phyloP scores from a whole-genome alignment of 495 filamentous ascomycete genomes.

The Hypoxylon perforatum region DNA sequence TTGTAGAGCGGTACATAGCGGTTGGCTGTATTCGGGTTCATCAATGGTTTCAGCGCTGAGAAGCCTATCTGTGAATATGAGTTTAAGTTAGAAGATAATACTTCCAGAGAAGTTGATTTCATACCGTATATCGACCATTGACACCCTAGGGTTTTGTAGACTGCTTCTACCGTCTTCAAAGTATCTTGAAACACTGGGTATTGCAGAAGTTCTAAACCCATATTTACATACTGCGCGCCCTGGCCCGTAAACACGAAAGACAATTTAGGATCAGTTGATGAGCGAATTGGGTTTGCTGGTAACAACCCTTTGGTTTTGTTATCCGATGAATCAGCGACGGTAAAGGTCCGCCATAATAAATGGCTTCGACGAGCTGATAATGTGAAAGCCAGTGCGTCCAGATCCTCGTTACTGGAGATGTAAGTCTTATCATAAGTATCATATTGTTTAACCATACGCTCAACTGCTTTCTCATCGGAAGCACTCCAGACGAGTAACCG shows the following conservation, averaged over 20 bases:
- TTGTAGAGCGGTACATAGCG: slow-evolving; percentile 58
- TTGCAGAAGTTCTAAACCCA: slow-evolving; percentile 58
- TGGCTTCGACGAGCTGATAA: too few species aligned
- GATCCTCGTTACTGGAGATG: not conserved
- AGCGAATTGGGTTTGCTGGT: not conserved
- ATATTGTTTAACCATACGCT: slow-evolving; percentile 4
- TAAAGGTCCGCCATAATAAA: too few species aligned
- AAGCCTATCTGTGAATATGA: slow-evolving; percentile 11
- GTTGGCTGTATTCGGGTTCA: slow-evolving; percentile 47
- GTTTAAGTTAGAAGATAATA: too few species aligned
- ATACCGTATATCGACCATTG: slow-evolving; percentile 41
- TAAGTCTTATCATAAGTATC: not conserved
- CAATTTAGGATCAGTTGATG: slow-evolving; percentile 10
- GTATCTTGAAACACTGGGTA: slow-evolving; percentile 21
- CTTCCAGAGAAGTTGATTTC: too few species aligned
- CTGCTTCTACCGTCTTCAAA: slow-evolving; percentile 29
- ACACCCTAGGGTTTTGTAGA: slow-evolving; percentile 30
- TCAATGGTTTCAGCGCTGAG: slow-evolving; percentile 43
- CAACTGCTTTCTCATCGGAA: slow-evolving; percentile 8
- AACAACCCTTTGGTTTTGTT: too few species aligned
- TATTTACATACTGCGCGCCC: slow-evolving; percentile 58
- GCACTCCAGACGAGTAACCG: too few species aligned
- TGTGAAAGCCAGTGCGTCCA: too few species aligned
- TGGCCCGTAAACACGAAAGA: slow-evolving; percentile 54
- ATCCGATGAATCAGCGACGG: too few species aligned